A percentile compares a stretch with the other conserved stretches of the same genome.
These are phyloP conservation scores for Rostrohypoxylon terebratum DNA, from an alignment of 495 filamentous ascomycete species.

Conservation along the genomic window DNA sequence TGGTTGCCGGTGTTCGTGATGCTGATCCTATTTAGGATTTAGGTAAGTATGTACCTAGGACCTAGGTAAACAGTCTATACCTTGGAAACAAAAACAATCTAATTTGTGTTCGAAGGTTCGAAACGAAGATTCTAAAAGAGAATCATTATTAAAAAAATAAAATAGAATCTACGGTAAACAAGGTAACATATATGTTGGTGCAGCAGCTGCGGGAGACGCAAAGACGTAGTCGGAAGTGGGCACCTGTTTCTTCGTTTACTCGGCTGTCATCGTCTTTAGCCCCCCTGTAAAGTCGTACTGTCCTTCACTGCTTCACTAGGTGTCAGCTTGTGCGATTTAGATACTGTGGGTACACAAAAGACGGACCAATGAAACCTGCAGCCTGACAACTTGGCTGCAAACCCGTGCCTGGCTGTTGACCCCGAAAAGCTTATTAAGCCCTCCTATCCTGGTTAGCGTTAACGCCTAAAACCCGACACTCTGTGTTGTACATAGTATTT, in stretches of 20 bases:
- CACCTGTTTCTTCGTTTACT: slow-evolving; percentile 36
- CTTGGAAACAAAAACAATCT: slow-evolving; percentile 4
- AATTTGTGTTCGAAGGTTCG: slow-evolving; percentile 13
- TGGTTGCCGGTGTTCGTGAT: slow-evolving; percentile 20
- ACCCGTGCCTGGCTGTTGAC: slow-evolving; percentile 9
- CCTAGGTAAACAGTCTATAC: slow-evolving; percentile 6
- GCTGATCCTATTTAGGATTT: slow-evolving; percentile 19
- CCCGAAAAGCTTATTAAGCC: slow-evolving; percentile 23
- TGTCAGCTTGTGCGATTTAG: slow-evolving; percentile 32
- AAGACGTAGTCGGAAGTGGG: slow-evolving; percentile 28
- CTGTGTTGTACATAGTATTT: neutral
- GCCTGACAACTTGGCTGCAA: slow-evolving; percentile 10
- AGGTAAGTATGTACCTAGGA: slow-evolving; percentile 19
- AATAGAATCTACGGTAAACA: slow-evolving; percentile 35
- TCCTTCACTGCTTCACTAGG: too few species aligned
- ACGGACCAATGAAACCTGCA: slow-evolving; percentile 23
- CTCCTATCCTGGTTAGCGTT: slow-evolving; percentile 12
- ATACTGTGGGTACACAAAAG: slow-evolving; percentile 4
- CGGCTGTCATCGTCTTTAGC: slow-evolving; percentile 37
- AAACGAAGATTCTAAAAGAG: slow-evolving; percentile 16
- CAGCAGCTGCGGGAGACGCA: slow-evolving; percentile 21
- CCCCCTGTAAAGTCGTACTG: slow-evolving; percentile 38
- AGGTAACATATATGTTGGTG: slow-evolving; percentile 14
- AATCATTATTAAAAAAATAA: slow-evolving; percentile 12
- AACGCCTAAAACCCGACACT: slow-evolving; percentile 13